Evolutionary conservation across 306 rosid genomes (phyloP).

Genomic region (Mimosa pudica): DNA sequence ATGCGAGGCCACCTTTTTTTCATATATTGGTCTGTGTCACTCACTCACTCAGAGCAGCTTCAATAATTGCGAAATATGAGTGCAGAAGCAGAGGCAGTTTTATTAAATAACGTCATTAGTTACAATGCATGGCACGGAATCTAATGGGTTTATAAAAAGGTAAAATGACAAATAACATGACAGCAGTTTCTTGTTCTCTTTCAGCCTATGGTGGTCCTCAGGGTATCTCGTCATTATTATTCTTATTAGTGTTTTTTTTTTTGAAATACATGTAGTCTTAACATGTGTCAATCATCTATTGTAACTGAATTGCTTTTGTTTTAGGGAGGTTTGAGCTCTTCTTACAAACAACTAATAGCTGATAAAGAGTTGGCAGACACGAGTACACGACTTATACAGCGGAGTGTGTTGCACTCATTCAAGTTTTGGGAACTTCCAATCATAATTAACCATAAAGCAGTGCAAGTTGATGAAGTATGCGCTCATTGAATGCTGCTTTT

Average conservation of each 20-base stretch:
- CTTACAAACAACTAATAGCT: slow-evolving; percentile 58
- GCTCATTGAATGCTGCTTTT: slow-evolving; percentile 26
- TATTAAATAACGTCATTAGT: no score
- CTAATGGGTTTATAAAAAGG: no score
- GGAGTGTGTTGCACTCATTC: slow-evolving; percentile 71
- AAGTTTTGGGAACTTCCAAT: slow-evolving; percentile 66
- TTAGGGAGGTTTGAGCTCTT: slow-evolving; percentile 95
- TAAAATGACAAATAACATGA: neutral
- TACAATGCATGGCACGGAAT: no score
- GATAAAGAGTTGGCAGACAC: slow-evolving; percentile 64
- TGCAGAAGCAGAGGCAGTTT: no score
- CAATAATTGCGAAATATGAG: no score
- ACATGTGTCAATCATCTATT: slow-evolving; percentile 14
- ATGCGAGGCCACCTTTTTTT: no score
- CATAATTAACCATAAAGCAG: slow-evolving; percentile 67
- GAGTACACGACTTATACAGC: slow-evolving; percentile 62
- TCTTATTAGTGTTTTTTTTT: neutral
- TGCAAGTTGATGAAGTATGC: slow-evolving; percentile 89
- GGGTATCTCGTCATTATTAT: slow-evolving; percentile 52
- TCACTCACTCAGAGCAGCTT: no score
- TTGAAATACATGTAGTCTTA: slow-evolving; percentile 11
- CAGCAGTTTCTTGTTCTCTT: slow-evolving; percentile 87
- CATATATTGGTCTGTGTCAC: no score
- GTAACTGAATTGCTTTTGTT: slow-evolving; percentile 35
- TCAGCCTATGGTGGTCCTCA: slow-evolving; percentile 88